phyloP scores from a whole-genome alignment of 441 rosid genomes.

The Omphalea diandra region DNA sequence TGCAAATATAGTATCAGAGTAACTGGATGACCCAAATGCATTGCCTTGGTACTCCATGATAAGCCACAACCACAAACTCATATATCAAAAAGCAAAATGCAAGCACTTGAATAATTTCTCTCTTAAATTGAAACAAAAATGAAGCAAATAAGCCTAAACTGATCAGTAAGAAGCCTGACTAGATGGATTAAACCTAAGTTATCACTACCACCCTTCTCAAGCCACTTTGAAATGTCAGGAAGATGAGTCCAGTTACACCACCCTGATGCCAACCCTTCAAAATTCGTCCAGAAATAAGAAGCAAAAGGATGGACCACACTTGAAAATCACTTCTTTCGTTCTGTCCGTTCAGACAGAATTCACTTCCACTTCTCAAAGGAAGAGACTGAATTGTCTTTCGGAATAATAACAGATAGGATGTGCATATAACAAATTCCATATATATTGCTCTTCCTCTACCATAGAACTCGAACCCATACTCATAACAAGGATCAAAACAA shows the following conservation, averaged over 20 bases:
- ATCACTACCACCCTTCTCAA: constrained; percentile 54
- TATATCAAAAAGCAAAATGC: constrained; percentile 49
- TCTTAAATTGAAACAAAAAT: constrained; percentile 33
- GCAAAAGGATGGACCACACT: constrained; percentile 39
- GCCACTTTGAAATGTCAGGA: constrained; percentile 87
- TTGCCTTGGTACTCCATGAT: constrained; percentile 42
- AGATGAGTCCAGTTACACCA: constrained; percentile 88
- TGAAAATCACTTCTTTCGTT: constrained; percentile 28
- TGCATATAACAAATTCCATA: constrained; percentile 74
- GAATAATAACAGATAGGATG: constrained; percentile 61
- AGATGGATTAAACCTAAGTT: constrained; percentile 49
- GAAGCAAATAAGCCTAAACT: constrained; percentile 51
- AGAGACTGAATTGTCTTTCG: constrained; percentile 52
- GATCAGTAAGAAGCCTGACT: constrained; percentile 47
- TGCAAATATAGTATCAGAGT: constrained; percentile 48
- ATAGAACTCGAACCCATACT: constrained; percentile 96
- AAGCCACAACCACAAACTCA: constrained; percentile 60
- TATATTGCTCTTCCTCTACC: constrained; percentile 98
- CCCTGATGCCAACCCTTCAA: constrained; percentile 97
- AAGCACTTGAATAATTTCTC: constrained; percentile 37
- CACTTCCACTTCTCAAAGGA: constrained; percentile 26
- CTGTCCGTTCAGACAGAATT: constrained; percentile 31
- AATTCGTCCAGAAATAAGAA: constrained; percentile 75
- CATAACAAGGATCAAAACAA: constrained; percentile 52
- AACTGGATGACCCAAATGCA: constrained; percentile 37